Evolutionary conservation across 305 asterid species (phyloP), one percentile per base, ranked within the genome.

Genomic region (Fraxinus greggii): DNA sequence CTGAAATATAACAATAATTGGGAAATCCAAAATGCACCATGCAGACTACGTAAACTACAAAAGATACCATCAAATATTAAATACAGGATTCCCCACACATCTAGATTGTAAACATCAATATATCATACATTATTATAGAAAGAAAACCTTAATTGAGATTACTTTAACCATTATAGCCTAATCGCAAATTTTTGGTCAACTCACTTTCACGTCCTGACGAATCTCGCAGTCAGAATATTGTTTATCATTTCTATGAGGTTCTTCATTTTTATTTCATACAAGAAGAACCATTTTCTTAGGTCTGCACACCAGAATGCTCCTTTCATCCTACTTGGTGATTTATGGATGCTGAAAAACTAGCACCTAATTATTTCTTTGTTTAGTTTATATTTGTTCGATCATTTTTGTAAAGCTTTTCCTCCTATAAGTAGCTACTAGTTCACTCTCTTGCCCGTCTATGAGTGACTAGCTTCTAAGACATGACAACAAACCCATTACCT

Each of bases 401-500:
- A 67, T 10, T 23, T 28, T 12, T 13, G 21, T 29, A 29, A 67
- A 67, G 19, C 38, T 28, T 67, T 67, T 17, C 74, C 54, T 42
- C 35, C 19, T 9, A 65, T 65, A 19, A 59, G 29, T 24, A 7
- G 13, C 70, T 61, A 61, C 15, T 10, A 21, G 13, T 24, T 61
- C 70, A 7, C 70, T 65, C 19, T 13, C 36, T 28, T 26, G 7
- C 38, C 3, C 0, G 1, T 23, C 32, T 13, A 12, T 13, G 21
- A 26, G 21, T 67, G 74, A 26, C 35, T 28, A 67, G 33, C 36
- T 67, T 67, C 74, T 67, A 28, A 42, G 74, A 67, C 35, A 29
- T 67, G 8, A 83, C 67, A 42, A 75, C 69, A 42, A 74, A 67
- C 31, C 51, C 75, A 72, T 76, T 90, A 96, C 99, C 98, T 93